Base-by-base conservation (phyloP, 768 basidiomycete species). In the Tricholoma matsutake region DNA sequence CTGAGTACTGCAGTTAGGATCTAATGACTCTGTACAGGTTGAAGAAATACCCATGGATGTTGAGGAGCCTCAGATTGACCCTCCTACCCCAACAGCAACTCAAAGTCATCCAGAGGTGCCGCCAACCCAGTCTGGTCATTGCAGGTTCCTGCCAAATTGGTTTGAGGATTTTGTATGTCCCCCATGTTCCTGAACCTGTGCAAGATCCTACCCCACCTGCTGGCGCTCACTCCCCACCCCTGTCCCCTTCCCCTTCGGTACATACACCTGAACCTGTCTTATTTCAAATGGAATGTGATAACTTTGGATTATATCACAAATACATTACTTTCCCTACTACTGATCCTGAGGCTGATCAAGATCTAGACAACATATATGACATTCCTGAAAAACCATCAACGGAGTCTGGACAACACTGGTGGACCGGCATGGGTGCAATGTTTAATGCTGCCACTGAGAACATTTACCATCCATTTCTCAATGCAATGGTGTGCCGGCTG, bases 241-340 rank as follows among this genome's bases (percentile, higher is more conserved):
- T 57, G 31, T 20, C n/a, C 63, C 54, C 25, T 41, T 25, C n/a
- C n/a, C n/a, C n/a, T n/a, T 18, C 28, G 57, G 49, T 29, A 32
- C 52, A 39, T 10, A 54, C 57, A 49, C 20, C 20, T 47, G 45
- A 47, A 47, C 56, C 39, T 60, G 49, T 55, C 10, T 32, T 39
- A 6, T 43, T 64, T 16, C 55, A 52, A 56, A 72, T 65, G 1
- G 56, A 65, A 35, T 65, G 67, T 6, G 65, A 71, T 54, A 32
- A 57, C 1, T 63, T 65, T 47, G 66, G 70, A 0, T 53, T 71
- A 7, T 73, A 68, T 57, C 63, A 63, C 9, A 58, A 67, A 10
- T 73, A 68, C 54, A 52, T 60, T 3, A 25, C 53, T 28, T 31
- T n/a, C 52, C 28, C 28, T 13, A 53, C 28, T 14, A 14, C 32